Base-by-base conservation (phyloP, 1,284 basidiomycete genomes). In the Apiotrichum akiyoshidainum region DNA sequence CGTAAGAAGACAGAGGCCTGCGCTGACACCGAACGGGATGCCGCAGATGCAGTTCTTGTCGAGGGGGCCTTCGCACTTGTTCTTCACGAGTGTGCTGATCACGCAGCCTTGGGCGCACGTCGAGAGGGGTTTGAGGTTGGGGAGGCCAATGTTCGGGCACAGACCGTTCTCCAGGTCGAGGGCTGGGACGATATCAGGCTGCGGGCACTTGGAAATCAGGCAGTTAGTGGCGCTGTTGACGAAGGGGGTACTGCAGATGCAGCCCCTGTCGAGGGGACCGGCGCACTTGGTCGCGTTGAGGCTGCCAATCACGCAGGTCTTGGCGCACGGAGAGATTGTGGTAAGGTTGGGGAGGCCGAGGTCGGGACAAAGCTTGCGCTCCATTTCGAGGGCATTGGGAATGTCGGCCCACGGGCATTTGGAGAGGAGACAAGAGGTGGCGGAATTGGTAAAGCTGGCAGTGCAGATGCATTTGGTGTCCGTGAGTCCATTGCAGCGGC, bases 1-100 rank as follows among this genome's bases (percentile, higher is more conserved):
- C 37, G 22, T 22, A 22, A 57, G 46, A 34, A 57, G 50, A 16
- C 50, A 57, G 7, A 16, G 19, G 2, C 21, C 39, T 1, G 26
- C 42, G 19, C 17, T 13, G 19, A 40, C 26, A 8, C n/a, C 19
- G 44, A 57, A 57, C 17, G 26, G 19, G 26, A 52, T 17, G 22
- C 34, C 45, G 45, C 55, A 57, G 55, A 57, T 52, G 39, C 55
- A 57, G 26, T 52, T 26, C 35, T 46, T 52, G 50, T 57, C 55
- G 33, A 57, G 55, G 35, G 55, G 55, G 19, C 55, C 55, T 3
- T 17, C n/a, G 19, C 55, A 57, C 26, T 52, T 14, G n/a, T 19
- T 21, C 44, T 21, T 34, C 22, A 31, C 14, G 26, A 57, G 44
- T 17, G 50, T 42, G 22, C 46, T 51, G 46, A 52, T 16, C 13